phyloP scores from a whole-genome alignment of 2,329 filamentous ascomycete genomes.

The Coccinonectria pachysandricola region DNA sequence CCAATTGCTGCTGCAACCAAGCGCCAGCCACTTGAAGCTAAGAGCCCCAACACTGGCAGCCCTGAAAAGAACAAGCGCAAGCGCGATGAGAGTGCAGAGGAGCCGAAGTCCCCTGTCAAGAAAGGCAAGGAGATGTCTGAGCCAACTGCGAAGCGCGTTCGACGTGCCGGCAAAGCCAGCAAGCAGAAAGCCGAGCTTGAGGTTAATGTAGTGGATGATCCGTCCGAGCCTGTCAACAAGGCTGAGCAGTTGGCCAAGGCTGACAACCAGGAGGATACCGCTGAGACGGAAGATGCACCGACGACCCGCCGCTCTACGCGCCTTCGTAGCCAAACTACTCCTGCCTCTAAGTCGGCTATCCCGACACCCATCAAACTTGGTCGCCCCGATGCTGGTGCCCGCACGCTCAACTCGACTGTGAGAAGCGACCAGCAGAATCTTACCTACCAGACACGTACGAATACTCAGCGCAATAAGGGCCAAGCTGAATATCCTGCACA shows the following conservation, averaged over 20 bases:
- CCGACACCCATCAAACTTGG: slow-evolving; percentile 24
- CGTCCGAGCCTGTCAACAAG: slow-evolving; percentile 1
- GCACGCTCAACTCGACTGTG: slow-evolving; percentile 14
- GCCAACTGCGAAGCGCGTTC: slow-evolving; percentile 16
- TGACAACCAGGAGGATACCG: slow-evolving; percentile 7
- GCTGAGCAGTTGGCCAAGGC: slow-evolving; percentile 1
- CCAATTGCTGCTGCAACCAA: slow-evolving; percentile 16
- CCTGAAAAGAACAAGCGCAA: slow-evolving; percentile 25
- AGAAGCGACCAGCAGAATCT: slow-evolving; percentile 24
- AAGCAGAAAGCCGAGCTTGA: slow-evolving; percentile 7
- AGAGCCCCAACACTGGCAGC: slow-evolving; percentile 27
- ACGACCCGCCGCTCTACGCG: slow-evolving; percentile 23
- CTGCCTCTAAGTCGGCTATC: slow-evolving; percentile 22
- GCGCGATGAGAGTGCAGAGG: slow-evolving; percentile 12
- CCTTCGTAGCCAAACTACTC: slow-evolving; percentile 15
- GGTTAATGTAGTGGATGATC: slow-evolving; percentile 9
- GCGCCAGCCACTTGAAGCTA: slow-evolving; percentile 22
- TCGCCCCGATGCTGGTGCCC: slow-evolving; percentile 14
- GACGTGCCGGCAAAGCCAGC: slow-evolving; percentile 9
- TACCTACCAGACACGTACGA: slow-evolving; percentile 23
- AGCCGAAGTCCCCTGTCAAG: slow-evolving; percentile 12
- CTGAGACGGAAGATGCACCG: slow-evolving; percentile 6
- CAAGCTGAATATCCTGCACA: slow-evolving; percentile 25
- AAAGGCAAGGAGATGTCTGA: too few species aligned
- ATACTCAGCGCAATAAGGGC: slow-evolving; percentile 27